Percentiles rank a stretch among this genome's conserved stretches.
Evolutionary conservation across 148 eudicot species (phyloP).

Genomic region (Rhododendron vialii): DNA sequence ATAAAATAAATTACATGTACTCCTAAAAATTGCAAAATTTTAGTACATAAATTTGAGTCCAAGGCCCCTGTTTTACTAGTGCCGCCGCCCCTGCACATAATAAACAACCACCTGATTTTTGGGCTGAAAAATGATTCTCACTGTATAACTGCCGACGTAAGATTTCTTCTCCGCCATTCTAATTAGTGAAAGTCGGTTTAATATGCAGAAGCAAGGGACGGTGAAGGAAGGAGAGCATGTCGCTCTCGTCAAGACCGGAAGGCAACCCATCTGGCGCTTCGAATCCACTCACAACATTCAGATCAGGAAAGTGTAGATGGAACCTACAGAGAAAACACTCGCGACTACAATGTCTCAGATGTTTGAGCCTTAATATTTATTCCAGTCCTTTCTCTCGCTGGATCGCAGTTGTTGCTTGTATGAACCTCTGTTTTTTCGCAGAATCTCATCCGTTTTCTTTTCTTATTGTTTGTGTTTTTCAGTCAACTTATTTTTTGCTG

Average conservation of each 20-base stretch:
- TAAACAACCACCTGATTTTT: background rate
- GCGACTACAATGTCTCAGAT: background rate
- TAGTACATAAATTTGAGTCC: background rate
- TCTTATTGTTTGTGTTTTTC: background rate
- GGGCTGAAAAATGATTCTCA: background rate
- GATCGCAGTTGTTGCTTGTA: background rate
- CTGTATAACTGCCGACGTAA: background rate
- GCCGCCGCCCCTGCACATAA: background rate
- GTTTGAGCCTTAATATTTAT: background rate
- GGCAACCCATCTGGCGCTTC: slow-evolving; percentile 85
- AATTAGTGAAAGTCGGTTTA: background rate
- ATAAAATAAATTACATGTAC: background rate
- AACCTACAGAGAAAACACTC: background rate
- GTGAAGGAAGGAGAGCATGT: slow-evolving; percentile 86
- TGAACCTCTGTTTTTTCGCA: background rate
- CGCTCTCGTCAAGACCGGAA: slow-evolving; percentile 91
- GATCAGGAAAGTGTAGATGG: slow-evolving; percentile 37
- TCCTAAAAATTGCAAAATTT: background rate
- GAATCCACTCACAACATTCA: slow-evolving; percentile 91
- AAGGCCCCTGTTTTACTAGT: background rate
- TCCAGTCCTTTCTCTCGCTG: background rate
- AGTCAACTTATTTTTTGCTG: background rate
- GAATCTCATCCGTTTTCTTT: background rate
- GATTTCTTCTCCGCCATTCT: background rate
- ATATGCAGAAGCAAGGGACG: slow-evolving; percentile 78